A percentile compares a stretch with the other conserved stretches of the same genome.
Conservation (phyloP, 352 stramenopile genomes). For the Globisporangium yorkense region DNA sequence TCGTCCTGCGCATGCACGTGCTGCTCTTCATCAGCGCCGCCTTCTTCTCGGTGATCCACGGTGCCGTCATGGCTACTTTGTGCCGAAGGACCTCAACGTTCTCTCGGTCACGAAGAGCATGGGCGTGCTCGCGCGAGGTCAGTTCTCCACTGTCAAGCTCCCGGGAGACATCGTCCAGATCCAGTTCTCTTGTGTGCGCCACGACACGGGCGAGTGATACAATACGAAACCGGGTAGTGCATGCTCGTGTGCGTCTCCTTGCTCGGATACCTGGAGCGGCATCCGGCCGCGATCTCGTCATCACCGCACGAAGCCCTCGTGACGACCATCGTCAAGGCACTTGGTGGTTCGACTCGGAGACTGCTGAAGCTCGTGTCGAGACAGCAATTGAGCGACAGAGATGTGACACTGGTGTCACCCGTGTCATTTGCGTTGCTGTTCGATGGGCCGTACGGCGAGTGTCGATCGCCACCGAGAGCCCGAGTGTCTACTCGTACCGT, state of each 20-base stretch:
- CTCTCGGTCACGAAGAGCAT: constrained; percentile 16
- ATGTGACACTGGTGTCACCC: neutral
- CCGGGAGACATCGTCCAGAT: constrained; percentile 35
- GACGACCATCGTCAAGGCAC: constrained; percentile 53
- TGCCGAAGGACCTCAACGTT: constrained; percentile 18
- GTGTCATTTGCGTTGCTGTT: constrained; percentile 25
- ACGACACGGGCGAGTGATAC: constrained; percentile 30
- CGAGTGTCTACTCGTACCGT: constrained; percentile 41
- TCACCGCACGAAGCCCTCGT: constrained; percentile 59
- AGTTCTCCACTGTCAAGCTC: constrained; percentile 22
- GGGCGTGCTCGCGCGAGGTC: constrained; percentile 23
- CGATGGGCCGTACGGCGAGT: constrained; percentile 47
- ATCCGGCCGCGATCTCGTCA: constrained; percentile 85
- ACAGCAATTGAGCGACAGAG: neutral
- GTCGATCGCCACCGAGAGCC: constrained; percentile 30
- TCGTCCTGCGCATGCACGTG: constrained; percentile 47
- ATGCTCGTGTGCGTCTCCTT: constrained; percentile 71
- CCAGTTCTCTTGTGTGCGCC: constrained; percentile 33
- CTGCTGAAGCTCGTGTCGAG: constrained; percentile 27
- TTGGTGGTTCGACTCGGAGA: constrained; percentile 60
- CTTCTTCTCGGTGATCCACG: constrained; percentile 32
- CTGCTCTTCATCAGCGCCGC: constrained; percentile 43
- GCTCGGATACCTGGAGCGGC: constrained; percentile 68
- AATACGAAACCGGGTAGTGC: constrained; percentile 54
- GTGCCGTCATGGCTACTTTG: constrained; percentile 22